Percentiles rank a stretch among this genome's conserved stretches.
phyloP scores from a whole-genome alignment of 805 yeast genomes.

The Cyberlindnera petersonii region DNA sequence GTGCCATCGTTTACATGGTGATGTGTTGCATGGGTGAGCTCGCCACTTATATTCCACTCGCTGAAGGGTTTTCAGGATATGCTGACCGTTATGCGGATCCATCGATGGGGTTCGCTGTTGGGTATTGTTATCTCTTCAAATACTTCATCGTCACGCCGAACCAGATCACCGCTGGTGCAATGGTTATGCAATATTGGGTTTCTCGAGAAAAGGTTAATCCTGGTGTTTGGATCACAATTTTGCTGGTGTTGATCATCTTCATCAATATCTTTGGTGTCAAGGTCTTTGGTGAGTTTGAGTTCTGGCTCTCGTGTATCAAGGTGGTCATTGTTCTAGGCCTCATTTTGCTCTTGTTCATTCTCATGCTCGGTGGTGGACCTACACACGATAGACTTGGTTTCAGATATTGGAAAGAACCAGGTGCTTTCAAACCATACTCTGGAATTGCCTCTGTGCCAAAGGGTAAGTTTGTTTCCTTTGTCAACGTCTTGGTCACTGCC shows the following conservation, averaged over 20 bases:
- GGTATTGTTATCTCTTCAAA: conserved; percentile 28
- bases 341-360: conserved; percentile 48
- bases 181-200: conserved; percentile 47
- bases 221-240: conserved; percentile 56
- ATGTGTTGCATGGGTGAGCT: conserved; percentile 68
- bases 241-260: conserved; percentile 34
- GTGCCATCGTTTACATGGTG: conserved; percentile 64
- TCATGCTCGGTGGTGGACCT: conserved; percentile 79
- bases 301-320: conserved; percentile 43
- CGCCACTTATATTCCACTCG: conserved; percentile 61
- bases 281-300: conserved; percentile 56
- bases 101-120: conserved; percentile 28
- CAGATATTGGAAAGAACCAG: conserved; percentile 67
- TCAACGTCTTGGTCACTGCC: conserved; percentile 58
- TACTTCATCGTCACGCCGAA: conserved; percentile 27
- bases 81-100: conserved; percentile 40
- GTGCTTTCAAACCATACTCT: conserved; percentile 49
- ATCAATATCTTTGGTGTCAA: conserved; percentile 52
- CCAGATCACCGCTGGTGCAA: conserved; percentile 60
- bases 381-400: conserved; percentile 69
- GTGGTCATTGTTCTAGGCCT: conserved; percentile 42
- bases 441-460: conserved; percentile 41
- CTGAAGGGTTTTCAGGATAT: conserved; percentile 64
- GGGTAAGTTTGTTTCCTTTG: conserved; percentile 62
- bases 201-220: conserved; percentile 39